A percentile compares a stretch with the other conserved stretches of the same genome.
phyloP scores from a whole-genome alignment of 1,284 basidiomycete species.

The Schizophyllum amplum region DNA sequence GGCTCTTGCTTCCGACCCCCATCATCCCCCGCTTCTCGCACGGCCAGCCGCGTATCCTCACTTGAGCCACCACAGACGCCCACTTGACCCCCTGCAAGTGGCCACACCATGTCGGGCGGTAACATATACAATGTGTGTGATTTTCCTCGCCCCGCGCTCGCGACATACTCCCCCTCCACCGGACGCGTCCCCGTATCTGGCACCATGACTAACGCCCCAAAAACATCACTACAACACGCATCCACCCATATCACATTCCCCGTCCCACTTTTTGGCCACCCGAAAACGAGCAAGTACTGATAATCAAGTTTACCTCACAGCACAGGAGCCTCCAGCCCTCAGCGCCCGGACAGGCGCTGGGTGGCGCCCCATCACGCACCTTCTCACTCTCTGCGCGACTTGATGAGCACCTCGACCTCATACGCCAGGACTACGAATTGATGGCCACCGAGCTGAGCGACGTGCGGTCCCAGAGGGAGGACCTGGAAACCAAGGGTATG shows the following conservation, averaged over 20 bases:
- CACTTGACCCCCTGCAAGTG: not conserved
- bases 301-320: not conserved
- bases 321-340: not conserved
- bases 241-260: not conserved
- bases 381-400: not conserved
- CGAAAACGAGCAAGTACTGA: not conserved
- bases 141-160: not conserved
- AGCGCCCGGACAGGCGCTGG: not conserved
- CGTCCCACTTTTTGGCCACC: not conserved
- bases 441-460: not conserved
- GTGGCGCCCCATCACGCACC: not conserved
- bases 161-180: not conserved
- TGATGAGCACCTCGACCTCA: not conserved
- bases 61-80: not conserved
- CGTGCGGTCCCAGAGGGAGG: not conserved
- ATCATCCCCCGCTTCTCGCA: not conserved
- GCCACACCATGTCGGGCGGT: not conserved
- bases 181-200: too few species aligned
- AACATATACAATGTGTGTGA: not conserved
- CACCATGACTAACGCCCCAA: too few species aligned
- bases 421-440: not conserved
- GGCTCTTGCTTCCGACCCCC: not conserved
- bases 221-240: too few species aligned
- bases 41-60: not conserved
- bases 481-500: not conserved